Evolutionary conservation across 371 early-diverging fungal species (phyloP), one percentile per base, ranked within the genome.

Genomic region (Rhizomucor miehei): DNA sequence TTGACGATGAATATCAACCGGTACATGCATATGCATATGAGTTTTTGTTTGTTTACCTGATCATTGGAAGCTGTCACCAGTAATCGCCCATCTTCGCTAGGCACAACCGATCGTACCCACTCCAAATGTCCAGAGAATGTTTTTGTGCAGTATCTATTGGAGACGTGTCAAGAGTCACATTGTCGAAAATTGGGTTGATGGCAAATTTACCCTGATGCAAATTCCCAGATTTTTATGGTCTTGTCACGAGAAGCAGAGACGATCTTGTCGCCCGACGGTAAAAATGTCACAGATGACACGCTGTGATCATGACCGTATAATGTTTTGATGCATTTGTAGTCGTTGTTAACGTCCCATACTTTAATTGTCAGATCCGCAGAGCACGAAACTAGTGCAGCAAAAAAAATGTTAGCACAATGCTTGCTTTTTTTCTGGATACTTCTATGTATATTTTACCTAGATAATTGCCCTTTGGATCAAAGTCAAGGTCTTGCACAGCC

Each of bases 241-340:
- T 87, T 88, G 64, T 96, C 97, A 16, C 96, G 83, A 9, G 91
- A 90, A 1, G 92, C 89, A 4, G 92, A 91, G 1, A 88, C 85
- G 16, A 96, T 71, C 51, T 80, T 77, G 63, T 94, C 93, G 2
- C 88, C 83, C 21, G 83, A 81, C 4, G 91, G 86, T 44, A 89
- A 62, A 57, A 89, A 89, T 1, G 66, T 55, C n/a, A 95, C 88
- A 9, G 87, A 82, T 0, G 94, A 93, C 4, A 96, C 89, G 51
- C 84, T 86, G 70, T 96, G 94, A 65, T 95, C 95, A 64, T 96
- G 97, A 20, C 96, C 97, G 54, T 85, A 80, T 39, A 95, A 67
- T 3, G 96, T 95, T 25, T 83, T 83, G 45, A 88, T 78, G 62
- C 92, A 92, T 59, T 86, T 82, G 74, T 93, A 95, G 43, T 92